phyloP scores from a whole-genome alignment of 768 basidiomycete species.

The Butyriboletus loyo region DNA sequence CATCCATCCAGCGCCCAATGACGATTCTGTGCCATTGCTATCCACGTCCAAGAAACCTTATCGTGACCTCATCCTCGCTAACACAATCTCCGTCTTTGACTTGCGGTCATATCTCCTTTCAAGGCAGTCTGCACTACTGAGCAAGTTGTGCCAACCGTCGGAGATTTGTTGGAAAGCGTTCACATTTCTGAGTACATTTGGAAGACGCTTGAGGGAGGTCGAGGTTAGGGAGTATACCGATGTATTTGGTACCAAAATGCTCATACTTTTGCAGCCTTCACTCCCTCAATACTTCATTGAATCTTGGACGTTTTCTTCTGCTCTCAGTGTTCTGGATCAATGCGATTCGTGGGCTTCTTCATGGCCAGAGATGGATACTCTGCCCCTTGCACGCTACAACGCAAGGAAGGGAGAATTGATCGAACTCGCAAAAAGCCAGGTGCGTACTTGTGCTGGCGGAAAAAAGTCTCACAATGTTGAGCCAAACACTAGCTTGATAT shows the following conservation, averaged over 20 bases:
- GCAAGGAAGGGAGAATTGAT: slow-evolving; percentile 87
- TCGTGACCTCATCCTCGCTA: slow-evolving; percentile 82
- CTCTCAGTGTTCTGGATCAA: slow-evolving; percentile 77
- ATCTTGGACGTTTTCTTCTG: slow-evolving; percentile 91
- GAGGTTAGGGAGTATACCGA: slow-evolving; percentile 47
- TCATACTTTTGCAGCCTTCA: slow-evolving; percentile 37
- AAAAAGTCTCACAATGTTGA: neutral
- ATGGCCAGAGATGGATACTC: slow-evolving; percentile 43
- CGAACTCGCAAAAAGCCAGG: slow-evolving; percentile 87
- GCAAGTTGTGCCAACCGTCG: slow-evolving; percentile 59
- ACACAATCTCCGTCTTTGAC: slow-evolving; percentile 91
- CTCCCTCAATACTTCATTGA: slow-evolving; percentile 77
- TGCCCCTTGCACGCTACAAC: slow-evolving; percentile 50
- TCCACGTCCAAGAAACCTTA: slow-evolving; percentile 80
- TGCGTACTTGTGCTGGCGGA: slow-evolving; percentile 29
- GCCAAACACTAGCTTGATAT: slow-evolving; percentile 64
- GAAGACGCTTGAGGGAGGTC: slow-evolving; percentile 67
- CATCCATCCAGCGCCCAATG: slow-evolving; percentile 63
- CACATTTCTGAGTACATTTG: slow-evolving; percentile 75
- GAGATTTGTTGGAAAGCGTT: slow-evolving; percentile 72
- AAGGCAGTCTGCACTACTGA: slow-evolving; percentile 76
- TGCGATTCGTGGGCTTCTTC: slow-evolving; percentile 69
- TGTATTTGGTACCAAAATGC: slow-evolving; percentile 6
- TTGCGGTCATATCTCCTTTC: slow-evolving; percentile 89
- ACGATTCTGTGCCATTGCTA: slow-evolving; percentile 82